phyloP scores from a whole-genome alignment of 1,139 yeast genomes.

The Hyphopichia wangnamkhiaoensis region DNA sequence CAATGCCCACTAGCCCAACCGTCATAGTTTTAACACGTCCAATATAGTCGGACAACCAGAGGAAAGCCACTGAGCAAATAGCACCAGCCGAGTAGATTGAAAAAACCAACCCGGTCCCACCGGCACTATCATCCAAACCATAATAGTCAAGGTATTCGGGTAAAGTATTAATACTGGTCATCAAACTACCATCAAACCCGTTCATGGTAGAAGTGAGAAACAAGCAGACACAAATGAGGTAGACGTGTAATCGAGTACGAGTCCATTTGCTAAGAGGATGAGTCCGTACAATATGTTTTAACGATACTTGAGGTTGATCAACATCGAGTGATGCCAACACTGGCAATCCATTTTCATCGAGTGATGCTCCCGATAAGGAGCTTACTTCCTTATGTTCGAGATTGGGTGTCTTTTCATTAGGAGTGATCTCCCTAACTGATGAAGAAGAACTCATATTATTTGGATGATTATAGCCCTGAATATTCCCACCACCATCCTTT shows the following conservation, averaged over 20 bases:
- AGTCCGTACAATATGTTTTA: constrained; percentile 4
- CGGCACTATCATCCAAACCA: constrained; percentile 14
- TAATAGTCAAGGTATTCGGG: constrained; percentile 17
- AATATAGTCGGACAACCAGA: constrained; percentile 15
- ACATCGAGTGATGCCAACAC: constrained; percentile 3
- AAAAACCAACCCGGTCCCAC: constrained; percentile 21
- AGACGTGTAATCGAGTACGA: constrained; percentile 2
- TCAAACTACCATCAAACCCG: constrained; percentile 7
- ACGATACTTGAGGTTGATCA: background rate
- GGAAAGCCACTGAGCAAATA: constrained; percentile 14
- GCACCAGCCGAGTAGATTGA: constrained; percentile 21
- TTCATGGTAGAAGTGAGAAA: constrained; percentile 5
- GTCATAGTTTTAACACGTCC: constrained; percentile 14
- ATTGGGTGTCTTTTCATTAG: background rate
- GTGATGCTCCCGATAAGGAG: background rate
- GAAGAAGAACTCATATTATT: constrained; percentile 1
- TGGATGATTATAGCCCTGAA: too few species aligned
- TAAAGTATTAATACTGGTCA: constrained; percentile 16
- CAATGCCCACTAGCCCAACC: constrained; percentile 17
- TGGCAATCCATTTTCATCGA: constrained; percentile 1
- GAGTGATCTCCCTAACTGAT: background rate
- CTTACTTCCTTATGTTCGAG: background rate
- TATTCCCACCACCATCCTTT: too few species aligned
- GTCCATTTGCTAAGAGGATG: constrained; percentile 6
- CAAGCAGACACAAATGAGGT: constrained; percentile 4